Conservation (phyloP, 1,284 basidiomycete genomes). For the Takashimella koratensis region DNA sequence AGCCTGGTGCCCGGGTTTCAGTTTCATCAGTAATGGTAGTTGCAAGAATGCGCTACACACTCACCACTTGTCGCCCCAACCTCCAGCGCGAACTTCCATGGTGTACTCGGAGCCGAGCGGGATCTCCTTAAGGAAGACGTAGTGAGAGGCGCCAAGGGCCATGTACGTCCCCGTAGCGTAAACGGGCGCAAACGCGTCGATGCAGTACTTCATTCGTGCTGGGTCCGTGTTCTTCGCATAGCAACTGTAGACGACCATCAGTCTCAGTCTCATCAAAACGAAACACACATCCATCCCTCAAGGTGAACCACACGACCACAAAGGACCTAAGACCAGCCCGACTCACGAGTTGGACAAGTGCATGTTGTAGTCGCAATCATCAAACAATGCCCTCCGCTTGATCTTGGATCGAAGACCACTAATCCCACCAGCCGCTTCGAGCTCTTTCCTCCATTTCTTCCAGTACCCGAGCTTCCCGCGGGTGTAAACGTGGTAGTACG, state of each 20-base stretch:
- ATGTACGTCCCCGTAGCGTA: conserved; percentile 65
- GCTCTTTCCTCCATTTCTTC: conserved; percentile 25
- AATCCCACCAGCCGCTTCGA: conserved; percentile 26
- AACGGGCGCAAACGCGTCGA: conserved; percentile 60
- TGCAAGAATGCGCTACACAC: too few species aligned
- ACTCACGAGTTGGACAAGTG: conserved; percentile 47
- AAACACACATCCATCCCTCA: background rate
- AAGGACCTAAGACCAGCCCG: too few species aligned
- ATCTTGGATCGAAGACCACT: conserved; percentile 17
- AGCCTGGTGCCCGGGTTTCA: too few species aligned
- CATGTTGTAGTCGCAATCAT: conserved; percentile 50
- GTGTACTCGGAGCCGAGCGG: conserved; percentile 67
- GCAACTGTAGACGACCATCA: conserved; percentile 14
- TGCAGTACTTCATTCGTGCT: conserved; percentile 53
- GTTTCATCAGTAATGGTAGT: too few species aligned
- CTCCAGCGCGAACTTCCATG: conserved; percentile 61
- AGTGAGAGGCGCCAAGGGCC: conserved; percentile 69
- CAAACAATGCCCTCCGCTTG: conserved; percentile 35
- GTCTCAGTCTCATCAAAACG: background rate
- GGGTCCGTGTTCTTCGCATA: conserved; percentile 54
- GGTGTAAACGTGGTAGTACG: conserved; percentile 24
- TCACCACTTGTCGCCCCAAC: conserved; percentile 84
- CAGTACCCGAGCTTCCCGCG: conserved; percentile 31
- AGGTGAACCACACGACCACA: background rate
- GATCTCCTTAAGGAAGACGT: conserved; percentile 72